Evolutionary conservation across 805 yeast species (phyloP), one percentile per base, ranked within the genome.

Genomic region (Barnettozyma salicaria): DNA sequence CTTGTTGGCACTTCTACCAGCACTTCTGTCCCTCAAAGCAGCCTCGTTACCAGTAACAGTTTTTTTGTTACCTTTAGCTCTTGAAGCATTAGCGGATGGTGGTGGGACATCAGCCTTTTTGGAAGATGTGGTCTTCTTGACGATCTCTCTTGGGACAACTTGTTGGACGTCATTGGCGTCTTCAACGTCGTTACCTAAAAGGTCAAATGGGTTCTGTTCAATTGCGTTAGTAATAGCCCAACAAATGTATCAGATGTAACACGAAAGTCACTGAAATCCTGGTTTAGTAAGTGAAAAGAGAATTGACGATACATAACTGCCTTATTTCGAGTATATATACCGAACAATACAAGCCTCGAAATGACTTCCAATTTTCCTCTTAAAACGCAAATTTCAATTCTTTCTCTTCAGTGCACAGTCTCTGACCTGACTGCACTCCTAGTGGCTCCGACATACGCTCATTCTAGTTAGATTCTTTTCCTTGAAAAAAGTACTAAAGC

Each of bases 171-270:
- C 74, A 56, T 41, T 44, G 37, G 77, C 82, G 66, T 80, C 94
- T 62, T 83, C 89, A 55, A 83, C 85, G 72, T 85, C 95, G 78
- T 85, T 84, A 64, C 73, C 92, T 71, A 84, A 73, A 65, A 83
- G 75, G 66, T 76, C 84, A 67, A 71, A 84, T 63, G 85, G 84
- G 72, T 84, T 84, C 86, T 80, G 32, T n/a, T 22, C 1, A 5
- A 11, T 3, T 17, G 13, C 12, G 37, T 37, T 37, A 37, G 41
- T 32, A 34, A 20, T 26, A 7, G 9, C 11, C 12, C 25, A 22
- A 22, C 25, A 22, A 22, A 9, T 22, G 9, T 22, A 9, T 22
- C 9, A 9, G 9, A 22, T 22, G 9, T 9, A 22, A 9, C 12
- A 12, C 9, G 9, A 9, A 12, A 22, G 9, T 22, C 11, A 22